Evolutionary conservation across 192 early-diverging fungal genomes (phyloP).

Genomic region (Coemansia sp.): DNA sequence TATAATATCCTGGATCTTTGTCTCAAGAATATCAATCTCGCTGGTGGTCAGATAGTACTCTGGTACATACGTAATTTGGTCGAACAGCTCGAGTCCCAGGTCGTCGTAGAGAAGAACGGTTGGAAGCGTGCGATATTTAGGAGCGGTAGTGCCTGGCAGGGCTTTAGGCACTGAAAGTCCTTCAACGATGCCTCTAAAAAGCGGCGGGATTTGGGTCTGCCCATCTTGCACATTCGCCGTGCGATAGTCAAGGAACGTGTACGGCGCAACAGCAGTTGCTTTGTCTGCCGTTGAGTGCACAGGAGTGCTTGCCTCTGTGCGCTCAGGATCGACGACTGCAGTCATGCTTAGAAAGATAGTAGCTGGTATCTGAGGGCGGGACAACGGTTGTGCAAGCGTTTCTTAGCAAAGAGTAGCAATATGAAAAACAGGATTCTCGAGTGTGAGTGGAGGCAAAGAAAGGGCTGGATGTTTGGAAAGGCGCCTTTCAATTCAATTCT

Average conservation of each 20-base stretch:
- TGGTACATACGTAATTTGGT: constrained; percentile 80
- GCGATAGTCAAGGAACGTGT: constrained; percentile 6
- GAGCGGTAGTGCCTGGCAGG: constrained; percentile 15
- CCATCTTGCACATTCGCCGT: not conserved
- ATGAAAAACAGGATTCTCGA: too few relatives aligned
- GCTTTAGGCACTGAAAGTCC: constrained; percentile 19
- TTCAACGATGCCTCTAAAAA: constrained; percentile 23
- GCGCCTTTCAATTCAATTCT: not conserved
- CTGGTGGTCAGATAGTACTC: constrained; percentile 88
- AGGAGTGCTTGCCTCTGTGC: not conserved
- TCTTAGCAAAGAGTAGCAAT: not conserved
- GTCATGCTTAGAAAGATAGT: not conserved
- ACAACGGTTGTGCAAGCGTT: not conserved
- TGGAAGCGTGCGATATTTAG: constrained; percentile 52
- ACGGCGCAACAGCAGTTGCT: not conserved
- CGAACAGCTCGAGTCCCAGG: constrained; percentile 81
- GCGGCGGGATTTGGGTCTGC: constrained; percentile 12
- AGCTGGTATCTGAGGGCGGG: not conserved
- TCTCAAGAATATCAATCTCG: constrained; percentile 79
- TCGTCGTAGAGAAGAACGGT: constrained; percentile 86
- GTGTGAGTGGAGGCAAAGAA: not conserved
- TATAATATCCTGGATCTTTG: constrained; percentile 61
- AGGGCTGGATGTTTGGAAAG: not conserved
- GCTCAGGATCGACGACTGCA: not conserved
- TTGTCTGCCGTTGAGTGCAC: not conserved